Conservation (phyloP, 306 rosid genomes). For the Dryas drummondii region DNA sequence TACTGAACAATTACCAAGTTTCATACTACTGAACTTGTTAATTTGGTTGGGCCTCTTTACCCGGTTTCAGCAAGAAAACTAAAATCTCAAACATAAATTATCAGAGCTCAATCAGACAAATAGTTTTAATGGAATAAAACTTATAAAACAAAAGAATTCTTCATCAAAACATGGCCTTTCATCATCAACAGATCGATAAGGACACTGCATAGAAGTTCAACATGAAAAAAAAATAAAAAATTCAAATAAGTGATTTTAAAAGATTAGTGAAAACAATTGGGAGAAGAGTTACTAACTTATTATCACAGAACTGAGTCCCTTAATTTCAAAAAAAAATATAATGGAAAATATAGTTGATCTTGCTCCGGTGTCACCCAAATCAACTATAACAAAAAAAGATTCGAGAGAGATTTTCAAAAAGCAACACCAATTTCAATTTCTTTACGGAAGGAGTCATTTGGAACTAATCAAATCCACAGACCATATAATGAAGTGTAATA, state of each 20-base stretch:
- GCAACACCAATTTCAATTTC: conserved; percentile 49
- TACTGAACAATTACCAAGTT: background rate
- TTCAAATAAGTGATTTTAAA: too few relatives aligned
- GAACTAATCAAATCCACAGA: conserved; percentile 38
- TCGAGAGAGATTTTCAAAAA: conserved; percentile 8
- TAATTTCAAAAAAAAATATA: background rate
- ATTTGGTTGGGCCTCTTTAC: background rate
- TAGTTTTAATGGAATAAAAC: too few relatives aligned
- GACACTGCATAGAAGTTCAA: background rate
- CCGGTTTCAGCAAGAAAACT: background rate
- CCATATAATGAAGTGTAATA: conserved; percentile 54
- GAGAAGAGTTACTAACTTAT: too few relatives aligned
- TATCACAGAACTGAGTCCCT: too few relatives aligned
- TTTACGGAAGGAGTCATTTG: too few relatives aligned
- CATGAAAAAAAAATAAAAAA: background rate
- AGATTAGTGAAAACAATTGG: too few relatives aligned
- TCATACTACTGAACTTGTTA: background rate
- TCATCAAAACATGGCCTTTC: conserved; percentile 11
- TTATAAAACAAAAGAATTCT: background rate
- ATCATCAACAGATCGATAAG: background rate
- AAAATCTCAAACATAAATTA: background rate
- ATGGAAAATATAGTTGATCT: conserved; percentile 25
- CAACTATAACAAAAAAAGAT: conserved; percentile 2
- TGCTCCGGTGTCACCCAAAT: conserved; percentile 33
- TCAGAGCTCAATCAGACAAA: background rate